Evolutionary conservation across 2,329 filamentous ascomycete genomes (phyloP).

Genomic region (Botrytis hyacinthi): DNA sequence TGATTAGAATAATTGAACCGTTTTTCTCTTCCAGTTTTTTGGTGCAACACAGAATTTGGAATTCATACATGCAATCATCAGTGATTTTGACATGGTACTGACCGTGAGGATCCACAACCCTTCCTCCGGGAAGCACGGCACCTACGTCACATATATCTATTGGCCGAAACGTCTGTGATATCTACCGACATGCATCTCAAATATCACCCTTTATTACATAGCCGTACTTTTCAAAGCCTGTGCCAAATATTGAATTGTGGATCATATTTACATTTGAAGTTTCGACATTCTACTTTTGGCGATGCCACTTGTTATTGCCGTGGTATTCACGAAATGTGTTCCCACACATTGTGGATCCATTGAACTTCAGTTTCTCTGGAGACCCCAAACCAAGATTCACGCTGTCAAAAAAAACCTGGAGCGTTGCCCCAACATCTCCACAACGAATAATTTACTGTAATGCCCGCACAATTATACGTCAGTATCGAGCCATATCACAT

Average conservation of each 20-base stretch:
- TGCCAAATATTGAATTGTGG: background rate
- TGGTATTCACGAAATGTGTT: background rate
- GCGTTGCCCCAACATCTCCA: background rate
- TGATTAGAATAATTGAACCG: background rate
- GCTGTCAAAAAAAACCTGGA: background rate
- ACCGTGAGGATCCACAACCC: background rate
- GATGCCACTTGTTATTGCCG: background rate
- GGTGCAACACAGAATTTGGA: background rate
- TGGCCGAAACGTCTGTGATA: background rate
- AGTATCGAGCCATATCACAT: constrained; percentile 1
- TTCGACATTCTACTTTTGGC: background rate
- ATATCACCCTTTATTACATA: background rate
- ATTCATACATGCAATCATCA: background rate
- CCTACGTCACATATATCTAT: background rate
- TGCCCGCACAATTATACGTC: background rate
- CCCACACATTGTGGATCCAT: background rate
- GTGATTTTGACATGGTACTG: background rate
- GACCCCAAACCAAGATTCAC: constrained; percentile 12
- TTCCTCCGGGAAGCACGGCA: background rate
- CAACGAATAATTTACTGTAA: background rate
- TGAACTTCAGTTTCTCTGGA: background rate
- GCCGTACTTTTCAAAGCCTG: background rate
- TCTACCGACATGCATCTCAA: background rate
- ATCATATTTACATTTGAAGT: background rate
- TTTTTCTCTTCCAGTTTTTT: background rate